A percentile compares a stretch with the other conserved stretches of the same genome.
phyloP scores from a whole-genome alignment of 169 alveolate genomes.

The Eimeria mitis region DNA sequence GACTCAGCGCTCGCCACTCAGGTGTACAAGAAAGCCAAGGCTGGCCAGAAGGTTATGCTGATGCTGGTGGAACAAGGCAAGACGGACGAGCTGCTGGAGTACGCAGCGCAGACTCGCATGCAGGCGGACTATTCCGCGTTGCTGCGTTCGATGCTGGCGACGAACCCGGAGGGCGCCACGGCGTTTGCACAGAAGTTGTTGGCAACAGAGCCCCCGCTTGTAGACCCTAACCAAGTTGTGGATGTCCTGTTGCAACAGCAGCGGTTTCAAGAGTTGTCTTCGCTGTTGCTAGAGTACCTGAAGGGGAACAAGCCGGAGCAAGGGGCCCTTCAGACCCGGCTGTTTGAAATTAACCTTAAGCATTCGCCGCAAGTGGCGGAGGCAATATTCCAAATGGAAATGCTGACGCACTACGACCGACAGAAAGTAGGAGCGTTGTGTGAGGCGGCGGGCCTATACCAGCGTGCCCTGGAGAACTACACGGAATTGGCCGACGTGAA shows the following conservation, averaged over 20 bases:
- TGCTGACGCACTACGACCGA: constrained; percentile 98
- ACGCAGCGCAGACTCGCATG: constrained; percentile 85
- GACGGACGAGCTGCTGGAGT: constrained; percentile 92
- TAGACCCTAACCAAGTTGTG: constrained; percentile 88
- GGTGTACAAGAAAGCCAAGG: constrained; percentile 92
- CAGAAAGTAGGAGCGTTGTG: constrained; percentile 98
- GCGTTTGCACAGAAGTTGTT: constrained; percentile 85
- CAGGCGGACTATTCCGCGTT: constrained; percentile 86
- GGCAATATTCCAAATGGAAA: constrained; percentile 96
- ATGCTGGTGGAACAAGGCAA: constrained; percentile 97
- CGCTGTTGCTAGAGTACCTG: constrained; percentile 98
- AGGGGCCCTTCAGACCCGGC: constrained; percentile 98
- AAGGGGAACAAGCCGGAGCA: constrained; percentile 98
- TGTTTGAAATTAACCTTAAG: constrained; percentile 97
- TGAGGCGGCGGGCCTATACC: constrained; percentile 98
- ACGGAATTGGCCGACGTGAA: constrained; percentile 96
- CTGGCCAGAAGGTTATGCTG: constrained; percentile 95
- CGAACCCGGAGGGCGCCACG: constrained; percentile 85
- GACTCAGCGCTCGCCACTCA: constrained; percentile 96
- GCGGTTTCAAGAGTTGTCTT: constrained; percentile 98
- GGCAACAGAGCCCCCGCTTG: constrained; percentile 83
- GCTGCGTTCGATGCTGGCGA: constrained; percentile 83
- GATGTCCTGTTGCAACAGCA: constrained; percentile 94
- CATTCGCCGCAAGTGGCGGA: constrained; percentile 97
- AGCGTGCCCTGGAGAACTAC: constrained; percentile 98